These are phyloP conservation scores for Nepenthes gracilis DNA, from an alignment of 148 eudicot genomes.

Conservation along the genomic window DNA sequence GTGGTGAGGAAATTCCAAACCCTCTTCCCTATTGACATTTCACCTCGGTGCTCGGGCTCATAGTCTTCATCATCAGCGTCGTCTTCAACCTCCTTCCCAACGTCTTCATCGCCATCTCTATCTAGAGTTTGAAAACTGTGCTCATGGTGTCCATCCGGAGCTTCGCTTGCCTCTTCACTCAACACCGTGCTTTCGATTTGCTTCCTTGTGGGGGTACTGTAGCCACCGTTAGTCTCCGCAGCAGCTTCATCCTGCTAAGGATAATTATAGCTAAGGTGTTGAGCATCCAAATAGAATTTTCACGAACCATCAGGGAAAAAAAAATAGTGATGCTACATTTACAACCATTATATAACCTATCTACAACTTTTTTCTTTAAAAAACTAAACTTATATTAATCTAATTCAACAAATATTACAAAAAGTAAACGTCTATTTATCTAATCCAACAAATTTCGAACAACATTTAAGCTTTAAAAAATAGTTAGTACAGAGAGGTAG, in stretches of 20 bases:
- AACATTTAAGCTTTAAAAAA: too few relatives aligned
- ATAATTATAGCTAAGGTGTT: not conserved
- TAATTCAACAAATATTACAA: not conserved
- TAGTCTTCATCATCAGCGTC: constrained; percentile 46
- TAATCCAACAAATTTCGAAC: too few relatives aligned
- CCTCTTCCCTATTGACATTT: constrained; percentile 84
- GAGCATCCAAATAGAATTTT: too few relatives aligned
- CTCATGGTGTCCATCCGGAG: constrained; percentile 26
- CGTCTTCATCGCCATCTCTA: constrained; percentile 1
- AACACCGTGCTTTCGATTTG: constrained; percentile 15
- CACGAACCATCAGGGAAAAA: too few relatives aligned
- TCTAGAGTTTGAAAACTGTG: constrained; percentile 14
- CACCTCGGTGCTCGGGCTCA: constrained; percentile 78
- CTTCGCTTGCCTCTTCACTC: constrained; percentile 71
- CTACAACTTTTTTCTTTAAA: too few relatives aligned
- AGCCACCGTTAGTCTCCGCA: constrained; percentile 23
- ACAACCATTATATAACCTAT: too few relatives aligned
- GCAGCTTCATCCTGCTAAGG: constrained; percentile 34
- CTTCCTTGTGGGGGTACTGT: constrained; percentile 19
- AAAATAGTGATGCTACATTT: too few relatives aligned
- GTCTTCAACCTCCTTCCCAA: constrained; percentile 14
- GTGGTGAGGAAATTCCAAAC: constrained; percentile 85
- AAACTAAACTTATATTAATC: too few relatives aligned
- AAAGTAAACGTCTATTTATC: too few relatives aligned
- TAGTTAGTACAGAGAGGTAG: too few relatives aligned